phyloP scores from a whole-genome alignment of 108 stramenopile genomes.

The Pseudonitzschia multiseries region DNA sequence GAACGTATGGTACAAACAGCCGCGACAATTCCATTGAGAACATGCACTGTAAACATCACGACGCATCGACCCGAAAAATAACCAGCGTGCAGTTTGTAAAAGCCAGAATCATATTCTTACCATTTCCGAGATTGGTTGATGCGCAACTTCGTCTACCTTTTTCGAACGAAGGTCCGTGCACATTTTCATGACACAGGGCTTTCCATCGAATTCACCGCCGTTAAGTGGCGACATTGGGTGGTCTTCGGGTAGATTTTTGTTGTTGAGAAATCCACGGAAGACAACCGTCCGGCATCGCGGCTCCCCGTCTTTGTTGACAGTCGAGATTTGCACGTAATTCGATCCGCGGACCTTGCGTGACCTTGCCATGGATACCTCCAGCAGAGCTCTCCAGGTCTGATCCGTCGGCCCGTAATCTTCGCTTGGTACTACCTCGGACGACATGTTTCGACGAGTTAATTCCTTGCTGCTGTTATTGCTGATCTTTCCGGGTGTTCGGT shows the following conservation, averaged over 20 bases:
- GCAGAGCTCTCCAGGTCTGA: slow-evolving; percentile 58
- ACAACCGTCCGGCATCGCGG: slow-evolving; percentile 86
- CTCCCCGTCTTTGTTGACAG: slow-evolving; percentile 57
- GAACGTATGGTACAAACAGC: no score
- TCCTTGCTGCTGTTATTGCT: background rate
- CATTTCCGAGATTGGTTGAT: slow-evolving; percentile 57
- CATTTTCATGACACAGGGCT: slow-evolving; percentile 63
- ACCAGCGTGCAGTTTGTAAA: background rate
- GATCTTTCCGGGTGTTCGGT: background rate
- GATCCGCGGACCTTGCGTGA: slow-evolving; percentile 84
- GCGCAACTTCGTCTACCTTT: slow-evolving; percentile 49
- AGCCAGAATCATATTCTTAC: background rate
- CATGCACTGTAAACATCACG: no score
- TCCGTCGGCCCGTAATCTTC: background rate
- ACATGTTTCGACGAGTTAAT: background rate
- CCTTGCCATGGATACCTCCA: slow-evolving; percentile 71
- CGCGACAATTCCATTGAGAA: no score
- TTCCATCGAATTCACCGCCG: slow-evolving; percentile 6
- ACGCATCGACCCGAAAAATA: background rate
- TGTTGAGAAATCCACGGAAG: slow-evolving; percentile 55
- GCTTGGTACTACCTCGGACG: background rate
- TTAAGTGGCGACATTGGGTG: slow-evolving; percentile 15
- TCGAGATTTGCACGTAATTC: slow-evolving; percentile 89
- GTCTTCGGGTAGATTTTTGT: slow-evolving; percentile 31
- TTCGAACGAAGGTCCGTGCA: slow-evolving; percentile 76